Evolutionary conservation across 129 eudicot species (phyloP).

Genomic region (Flaveria ramosissima): DNA sequence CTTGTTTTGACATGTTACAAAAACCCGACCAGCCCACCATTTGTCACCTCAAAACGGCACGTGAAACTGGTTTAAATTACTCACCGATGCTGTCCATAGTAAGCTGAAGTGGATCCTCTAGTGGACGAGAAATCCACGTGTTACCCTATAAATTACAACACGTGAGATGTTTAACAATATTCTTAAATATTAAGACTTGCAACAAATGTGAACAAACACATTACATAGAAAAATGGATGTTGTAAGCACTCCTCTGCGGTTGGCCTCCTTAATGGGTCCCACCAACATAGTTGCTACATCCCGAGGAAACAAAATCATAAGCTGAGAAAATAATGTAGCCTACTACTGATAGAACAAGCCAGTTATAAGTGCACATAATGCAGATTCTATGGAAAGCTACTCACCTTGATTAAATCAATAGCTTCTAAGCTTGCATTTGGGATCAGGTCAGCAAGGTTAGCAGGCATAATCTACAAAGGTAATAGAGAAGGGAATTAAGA

Average conservation of each 20-base stretch:
- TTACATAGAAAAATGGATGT: constrained; percentile 94
- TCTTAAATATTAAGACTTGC: neutral
- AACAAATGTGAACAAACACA: constrained; percentile 22
- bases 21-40: neutral
- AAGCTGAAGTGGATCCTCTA: constrained; percentile 65
- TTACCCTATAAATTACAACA: constrained; percentile 49
- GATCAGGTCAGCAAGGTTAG: constrained; percentile 69
- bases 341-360: constrained; percentile 5
- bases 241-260: constrained; percentile 86
- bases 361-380: constrained; percentile 10
- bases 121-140: constrained; percentile 68
- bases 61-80: constrained; percentile 17
- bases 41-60: neutral
- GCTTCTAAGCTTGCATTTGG: constrained; percentile 93
- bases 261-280: constrained; percentile 93
- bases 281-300: constrained; percentile 75
- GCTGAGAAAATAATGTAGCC: constrained; percentile 8
- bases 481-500: neutral
- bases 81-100: constrained; percentile 50
- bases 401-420: constrained; percentile 78
- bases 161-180: constrained; percentile 35
- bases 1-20: neutral
- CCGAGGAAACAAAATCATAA: constrained; percentile 16
- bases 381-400: constrained; percentile 10
- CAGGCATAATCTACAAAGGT: constrained; percentile 59